Evolutionary conservation across 495 filamentous ascomycete genomes (phyloP).

Genomic region (Aspergillus affinis): DNA sequence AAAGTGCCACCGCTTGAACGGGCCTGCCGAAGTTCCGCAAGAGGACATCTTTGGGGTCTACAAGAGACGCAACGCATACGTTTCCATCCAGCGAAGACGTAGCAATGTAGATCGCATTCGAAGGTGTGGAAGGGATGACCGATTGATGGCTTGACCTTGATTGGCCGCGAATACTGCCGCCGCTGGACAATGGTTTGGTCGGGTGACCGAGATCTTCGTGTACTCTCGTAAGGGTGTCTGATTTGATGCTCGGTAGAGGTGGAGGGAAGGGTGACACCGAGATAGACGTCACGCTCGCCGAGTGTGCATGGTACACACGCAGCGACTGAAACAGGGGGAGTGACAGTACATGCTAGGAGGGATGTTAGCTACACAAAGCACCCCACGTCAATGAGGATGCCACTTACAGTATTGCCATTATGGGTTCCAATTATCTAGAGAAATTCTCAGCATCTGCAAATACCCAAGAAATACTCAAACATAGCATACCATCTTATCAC

Average conservation of each 20-base stretch:
- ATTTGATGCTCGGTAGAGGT: constrained; percentile 59
- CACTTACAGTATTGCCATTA: constrained; percentile 90
- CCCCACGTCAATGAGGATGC: constrained; percentile 7
- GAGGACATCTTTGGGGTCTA: constrained; percentile 77
- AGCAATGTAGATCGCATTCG: constrained; percentile 86
- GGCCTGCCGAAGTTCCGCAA: constrained; percentile 92
- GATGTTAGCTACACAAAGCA: constrained; percentile 21
- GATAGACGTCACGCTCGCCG: constrained; percentile 82
- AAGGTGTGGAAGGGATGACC: constrained; percentile 62
- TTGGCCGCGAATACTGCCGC: constrained; percentile 51
- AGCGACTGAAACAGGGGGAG: constrained; percentile 76
- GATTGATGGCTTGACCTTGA: constrained; percentile 42
- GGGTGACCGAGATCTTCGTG: constrained; percentile 47
- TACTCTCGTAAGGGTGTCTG: constrained; percentile 50
- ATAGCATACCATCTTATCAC: constrained; percentile 86
- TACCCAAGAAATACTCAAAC: background rate
- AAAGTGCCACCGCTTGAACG: constrained; percentile 83
- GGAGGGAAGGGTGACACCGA: constrained; percentile 90
- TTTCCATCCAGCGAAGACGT: constrained; percentile 95
- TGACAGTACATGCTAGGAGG: constrained; percentile 73
- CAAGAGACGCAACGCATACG: constrained; percentile 81
- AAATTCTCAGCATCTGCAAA: constrained; percentile 19
- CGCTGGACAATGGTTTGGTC: constrained; percentile 44
- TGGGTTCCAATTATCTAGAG: constrained; percentile 87
- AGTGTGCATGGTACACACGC: constrained; percentile 85